phyloP scores from a whole-genome alignment of 768 basidiomycete genomes.

The Rhodotorula taiwanensis region DNA sequence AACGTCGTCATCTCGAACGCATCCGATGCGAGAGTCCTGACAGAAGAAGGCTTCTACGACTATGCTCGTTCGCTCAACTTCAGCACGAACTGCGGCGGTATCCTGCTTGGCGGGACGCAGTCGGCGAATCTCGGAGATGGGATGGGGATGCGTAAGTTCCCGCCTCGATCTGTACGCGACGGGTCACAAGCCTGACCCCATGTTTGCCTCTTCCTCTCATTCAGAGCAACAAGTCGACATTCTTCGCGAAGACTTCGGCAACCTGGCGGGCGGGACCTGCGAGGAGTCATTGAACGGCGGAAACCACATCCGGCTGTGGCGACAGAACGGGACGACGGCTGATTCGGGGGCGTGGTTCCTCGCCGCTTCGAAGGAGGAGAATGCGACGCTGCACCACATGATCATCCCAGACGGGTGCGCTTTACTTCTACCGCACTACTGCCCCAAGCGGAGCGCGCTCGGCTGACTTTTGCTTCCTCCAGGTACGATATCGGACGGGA shows the following conservation, averaged over 20 bases:
- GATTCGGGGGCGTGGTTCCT: slow-evolving; percentile 79
- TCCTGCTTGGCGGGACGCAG: slow-evolving; percentile 64
- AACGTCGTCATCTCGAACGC: slow-evolving; percentile 72
- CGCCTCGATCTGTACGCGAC: background rate
- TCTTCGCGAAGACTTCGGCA: slow-evolving; percentile 77
- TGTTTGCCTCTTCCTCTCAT: background rate
- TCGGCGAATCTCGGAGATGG: slow-evolving; percentile 77
- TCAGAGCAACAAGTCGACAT: slow-evolving; percentile 73
- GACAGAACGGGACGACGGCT: slow-evolving; percentile 70
- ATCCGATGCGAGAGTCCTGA: slow-evolving; percentile 60
- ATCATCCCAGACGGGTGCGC: slow-evolving; percentile 65
- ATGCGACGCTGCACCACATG: slow-evolving; percentile 50
- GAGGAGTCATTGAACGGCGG: slow-evolving; percentile 78
- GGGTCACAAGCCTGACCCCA: too few species aligned
- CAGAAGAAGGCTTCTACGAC: slow-evolving; percentile 49
- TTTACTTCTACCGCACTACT: too few species aligned
- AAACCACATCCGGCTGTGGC: slow-evolving; percentile 79
- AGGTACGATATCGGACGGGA: slow-evolving; percentile 77
- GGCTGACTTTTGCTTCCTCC: background rate
- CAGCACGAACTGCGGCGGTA: slow-evolving; percentile 73
- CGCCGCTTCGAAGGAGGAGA: slow-evolving; percentile 63
- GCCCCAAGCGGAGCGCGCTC: too few species aligned
- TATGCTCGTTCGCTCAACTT: slow-evolving; percentile 59
- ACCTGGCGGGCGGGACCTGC: slow-evolving; percentile 72
- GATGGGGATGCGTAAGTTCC: slow-evolving; percentile 56